phyloP scores from a whole-genome alignment of 495 filamentous ascomycete genomes.

The Penicillium salamii region DNA sequence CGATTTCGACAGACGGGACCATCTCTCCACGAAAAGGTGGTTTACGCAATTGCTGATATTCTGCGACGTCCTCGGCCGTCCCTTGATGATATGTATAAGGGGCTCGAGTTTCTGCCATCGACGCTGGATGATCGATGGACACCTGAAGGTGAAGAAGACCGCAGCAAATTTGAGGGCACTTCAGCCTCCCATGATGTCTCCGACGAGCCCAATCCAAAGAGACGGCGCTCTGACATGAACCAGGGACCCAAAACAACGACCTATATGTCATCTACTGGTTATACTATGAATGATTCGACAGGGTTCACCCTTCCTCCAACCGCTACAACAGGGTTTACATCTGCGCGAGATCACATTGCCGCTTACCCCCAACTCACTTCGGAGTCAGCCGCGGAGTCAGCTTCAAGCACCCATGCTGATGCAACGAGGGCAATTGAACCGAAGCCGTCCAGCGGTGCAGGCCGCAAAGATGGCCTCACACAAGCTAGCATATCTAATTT shows the following conservation, averaged over 20 bases:
- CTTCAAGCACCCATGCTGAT: not conserved
- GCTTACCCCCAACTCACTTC: slow-evolving; percentile 10
- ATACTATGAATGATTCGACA: slow-evolving; percentile 30
- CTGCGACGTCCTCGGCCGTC: slow-evolving; percentile 56
- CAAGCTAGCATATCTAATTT: slow-evolving; percentile 43
- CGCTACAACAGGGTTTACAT: slow-evolving; percentile 36
- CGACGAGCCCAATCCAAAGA: slow-evolving; percentile 31
- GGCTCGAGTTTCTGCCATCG: slow-evolving; percentile 43
- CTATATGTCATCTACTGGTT: slow-evolving; percentile 20
- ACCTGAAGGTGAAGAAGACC: slow-evolving; percentile 51
- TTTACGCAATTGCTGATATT: slow-evolving; percentile 61
- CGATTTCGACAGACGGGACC: slow-evolving; percentile 59
- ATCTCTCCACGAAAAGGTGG: slow-evolving; percentile 48
- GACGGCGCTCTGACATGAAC: slow-evolving; percentile 32
- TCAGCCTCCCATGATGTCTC: slow-evolving; percentile 9
- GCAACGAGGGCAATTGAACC: slow-evolving; percentile 13
- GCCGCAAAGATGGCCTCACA: slow-evolving; percentile 26
- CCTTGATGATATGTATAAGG: slow-evolving; percentile 44
- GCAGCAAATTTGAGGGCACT: slow-evolving; percentile 32
- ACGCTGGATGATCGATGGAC: slow-evolving; percentile 64
- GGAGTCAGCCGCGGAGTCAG: slow-evolving; percentile 2
- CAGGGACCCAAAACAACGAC: slow-evolving; percentile 20
- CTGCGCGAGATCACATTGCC: slow-evolving; percentile 44
- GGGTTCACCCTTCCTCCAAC: slow-evolving; percentile 35
- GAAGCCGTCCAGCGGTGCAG: slow-evolving; percentile 12